Base-by-base conservation (phyloP, 1,139 yeast species). In the Neolecta irregularis region DNA sequence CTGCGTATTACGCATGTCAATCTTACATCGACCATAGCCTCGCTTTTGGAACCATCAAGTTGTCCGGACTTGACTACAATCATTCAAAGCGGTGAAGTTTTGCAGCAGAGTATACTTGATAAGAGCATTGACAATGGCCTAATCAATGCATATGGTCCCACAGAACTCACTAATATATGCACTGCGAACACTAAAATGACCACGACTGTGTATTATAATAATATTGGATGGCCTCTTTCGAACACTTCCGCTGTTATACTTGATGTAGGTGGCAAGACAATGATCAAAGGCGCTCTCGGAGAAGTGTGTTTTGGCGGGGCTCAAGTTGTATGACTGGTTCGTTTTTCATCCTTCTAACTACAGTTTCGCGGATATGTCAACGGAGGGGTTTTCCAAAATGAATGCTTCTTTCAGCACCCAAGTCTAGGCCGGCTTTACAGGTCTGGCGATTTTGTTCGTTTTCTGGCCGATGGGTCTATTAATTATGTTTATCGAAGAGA, bases 291-390 rank as follows among this genome's bases (percentile, higher is more conserved):
- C 3, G 32, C 45, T 3, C 37, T 34, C 4, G 50, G 50, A 2
- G 48, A 47, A 18, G 33, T 47, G 7, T 42, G 36, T 11, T 41
- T 46, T 25, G 46, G 48, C 6, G 51, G 51, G 2, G 41, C 37
- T 13, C 51, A 47, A 26, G 44, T 47, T 3, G 44, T 46, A 2
- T 21, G 24, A 8, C n/a, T n/a, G 9, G 24, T 9, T 22, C n/a
- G 9, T 8, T 22, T 22, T 22, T 9, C n/a, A 9, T 22, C 9
- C 9, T n/a, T 22, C 9, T 22, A n/a, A n/a, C 24, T 22, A 9
- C n/a, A 22, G 24, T 25, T 33, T 29, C 36, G 36, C 5, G 47
- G 47, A 1, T 47, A 47, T 30, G 30, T 46, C 7, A 38, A 44
- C 17, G n/a, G n/a, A n/a, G n/a, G n/a, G n/a, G n/a, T 37, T 33